These are phyloP conservation scores for Ilyonectria mors-panacis DNA, from an alignment of 2,329 filamentous ascomycete species.

Conservation along the genomic window DNA sequence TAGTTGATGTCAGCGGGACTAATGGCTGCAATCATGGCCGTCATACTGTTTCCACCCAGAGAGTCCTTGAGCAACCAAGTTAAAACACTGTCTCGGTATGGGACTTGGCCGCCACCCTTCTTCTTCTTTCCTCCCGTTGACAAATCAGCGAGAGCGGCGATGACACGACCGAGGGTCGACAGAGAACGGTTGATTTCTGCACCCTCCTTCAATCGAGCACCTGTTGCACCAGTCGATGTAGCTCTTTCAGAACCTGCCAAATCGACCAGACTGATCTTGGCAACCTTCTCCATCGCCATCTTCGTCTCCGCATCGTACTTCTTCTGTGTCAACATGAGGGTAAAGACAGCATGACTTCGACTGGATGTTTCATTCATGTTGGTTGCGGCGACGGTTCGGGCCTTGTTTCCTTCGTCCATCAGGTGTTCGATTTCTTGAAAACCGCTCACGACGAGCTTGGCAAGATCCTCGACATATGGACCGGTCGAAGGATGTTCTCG, in stretches of 20 bases:
- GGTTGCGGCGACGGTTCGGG: constrained; percentile 95
- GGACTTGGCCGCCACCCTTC: constrained; percentile 80
- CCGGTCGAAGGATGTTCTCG: constrained; percentile 98
- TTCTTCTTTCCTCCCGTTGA: constrained; percentile 89
- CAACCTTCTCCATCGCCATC: constrained; percentile 98
- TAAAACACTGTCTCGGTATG: constrained; percentile 95
- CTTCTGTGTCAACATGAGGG: constrained; percentile 94
- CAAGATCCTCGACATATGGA: constrained; percentile 97
- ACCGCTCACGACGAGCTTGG: constrained; percentile 92
- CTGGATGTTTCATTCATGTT: constrained; percentile 99
- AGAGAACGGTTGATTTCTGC: constrained; percentile 98
- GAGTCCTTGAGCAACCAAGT: constrained; percentile 99
- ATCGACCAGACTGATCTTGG: constrained; percentile 98
- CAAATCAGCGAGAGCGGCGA: constrained; percentile 93
- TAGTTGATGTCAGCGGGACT: constrained; percentile 99
- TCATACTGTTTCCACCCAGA: constrained; percentile 98
- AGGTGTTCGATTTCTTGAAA: constrained; percentile 97
- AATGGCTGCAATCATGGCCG: constrained; percentile 99
- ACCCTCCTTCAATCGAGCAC: constrained; percentile 94
- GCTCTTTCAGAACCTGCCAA: constrained; percentile 97
- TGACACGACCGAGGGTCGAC: constrained; percentile 96
- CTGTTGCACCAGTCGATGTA: constrained; percentile 96
- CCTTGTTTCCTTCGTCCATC: constrained; percentile 99
- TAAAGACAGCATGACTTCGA: constrained; percentile 98
- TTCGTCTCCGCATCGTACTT: constrained; percentile 91